Evolutionary conservation across 495 filamentous ascomycete species (phyloP).

Genomic region (Sporormia fimetaria): DNA sequence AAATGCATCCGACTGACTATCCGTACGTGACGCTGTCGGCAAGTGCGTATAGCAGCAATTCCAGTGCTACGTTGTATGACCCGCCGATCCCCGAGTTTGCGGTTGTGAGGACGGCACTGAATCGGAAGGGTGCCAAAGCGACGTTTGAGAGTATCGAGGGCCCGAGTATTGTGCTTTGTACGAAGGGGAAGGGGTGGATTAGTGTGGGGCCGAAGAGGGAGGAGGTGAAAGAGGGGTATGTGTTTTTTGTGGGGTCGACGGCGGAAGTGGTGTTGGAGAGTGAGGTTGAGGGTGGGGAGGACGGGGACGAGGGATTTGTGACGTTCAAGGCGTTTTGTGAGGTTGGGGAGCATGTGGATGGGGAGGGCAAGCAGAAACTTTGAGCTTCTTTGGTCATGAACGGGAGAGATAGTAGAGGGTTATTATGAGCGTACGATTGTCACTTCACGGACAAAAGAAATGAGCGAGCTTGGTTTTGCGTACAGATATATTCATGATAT

Average conservation of each 20-base stretch:
- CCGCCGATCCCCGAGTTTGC: constrained; percentile 95
- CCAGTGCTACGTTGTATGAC: constrained; percentile 64
- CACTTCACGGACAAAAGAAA: too few relatives aligned
- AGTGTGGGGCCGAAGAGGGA: constrained; percentile 67
- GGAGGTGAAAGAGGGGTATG: constrained; percentile 63
- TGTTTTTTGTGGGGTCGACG: constrained; percentile 88
- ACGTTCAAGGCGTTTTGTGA: constrained; percentile 97
- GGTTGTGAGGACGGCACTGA: constrained; percentile 71
- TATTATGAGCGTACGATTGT: too few relatives aligned
- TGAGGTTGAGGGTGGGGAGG: constrained; percentile 26
- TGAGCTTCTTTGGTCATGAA: too few relatives aligned
- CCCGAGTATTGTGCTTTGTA: constrained; percentile 87
- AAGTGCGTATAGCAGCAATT: constrained; percentile 62
- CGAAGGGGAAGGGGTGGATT: constrained; percentile 66
- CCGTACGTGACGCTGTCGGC: constrained; percentile 71
- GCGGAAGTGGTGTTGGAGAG: constrained; percentile 67
- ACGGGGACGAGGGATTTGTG: constrained; percentile 55
- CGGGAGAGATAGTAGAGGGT: too few relatives aligned
- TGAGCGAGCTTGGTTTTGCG: too few relatives aligned
- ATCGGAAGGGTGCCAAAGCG: constrained; percentile 58
- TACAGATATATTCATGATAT: constrained; percentile 3
- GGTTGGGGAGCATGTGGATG: too few relatives aligned
- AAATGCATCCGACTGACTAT: constrained; percentile 75
- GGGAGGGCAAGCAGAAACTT: constrained; percentile 5
- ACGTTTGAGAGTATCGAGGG: constrained; percentile 80